Conservation (phyloP, 1,284 basidiomycete species). For the Ceratobasidium sp. region DNA sequence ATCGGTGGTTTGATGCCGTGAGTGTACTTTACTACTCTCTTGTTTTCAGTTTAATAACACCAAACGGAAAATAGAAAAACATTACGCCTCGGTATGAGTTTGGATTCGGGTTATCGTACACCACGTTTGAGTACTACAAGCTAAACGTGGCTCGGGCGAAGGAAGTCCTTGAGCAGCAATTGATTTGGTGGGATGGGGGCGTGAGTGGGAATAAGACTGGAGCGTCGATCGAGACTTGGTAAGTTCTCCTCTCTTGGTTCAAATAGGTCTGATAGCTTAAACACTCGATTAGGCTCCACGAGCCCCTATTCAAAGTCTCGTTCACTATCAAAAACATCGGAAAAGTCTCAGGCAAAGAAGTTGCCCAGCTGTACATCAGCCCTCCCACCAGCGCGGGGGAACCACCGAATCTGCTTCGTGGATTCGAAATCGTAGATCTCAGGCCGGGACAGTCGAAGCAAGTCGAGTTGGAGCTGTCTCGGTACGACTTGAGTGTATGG, state of each 20-base stretch:
- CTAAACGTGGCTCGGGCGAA: constrained; percentile 51
- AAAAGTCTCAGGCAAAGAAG: constrained; percentile 51
- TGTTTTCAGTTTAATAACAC: too few species aligned
- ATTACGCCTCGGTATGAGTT: constrained; percentile 71
- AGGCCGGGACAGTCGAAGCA: constrained; percentile 45
- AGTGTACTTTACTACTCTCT: too few species aligned
- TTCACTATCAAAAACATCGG: constrained; percentile 52
- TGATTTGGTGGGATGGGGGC: constrained; percentile 47
- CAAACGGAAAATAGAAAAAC: too few species aligned
- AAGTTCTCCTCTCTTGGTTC: too few species aligned
- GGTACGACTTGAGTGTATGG: constrained; percentile 50
- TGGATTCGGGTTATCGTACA: constrained; percentile 75
- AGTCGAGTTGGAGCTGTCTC: constrained; percentile 47
- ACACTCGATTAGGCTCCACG: constrained; percentile 50
- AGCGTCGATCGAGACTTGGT: constrained; percentile 39
- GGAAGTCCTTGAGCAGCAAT: constrained; percentile 47
- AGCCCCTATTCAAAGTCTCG: constrained; percentile 49
- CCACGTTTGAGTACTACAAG: constrained; percentile 59
- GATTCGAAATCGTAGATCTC: constrained; percentile 48
- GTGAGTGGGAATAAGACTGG: constrained; percentile 44
- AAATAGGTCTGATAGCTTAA: too few species aligned
- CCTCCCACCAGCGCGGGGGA: constrained; percentile 48
- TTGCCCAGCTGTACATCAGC: constrained; percentile 50
- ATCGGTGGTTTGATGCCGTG: too few species aligned
- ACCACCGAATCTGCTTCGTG: constrained; percentile 49